Conservation (phyloP, 2,329 filamentous ascomycete species). For the Chaetomiaceae sp. region DNA sequence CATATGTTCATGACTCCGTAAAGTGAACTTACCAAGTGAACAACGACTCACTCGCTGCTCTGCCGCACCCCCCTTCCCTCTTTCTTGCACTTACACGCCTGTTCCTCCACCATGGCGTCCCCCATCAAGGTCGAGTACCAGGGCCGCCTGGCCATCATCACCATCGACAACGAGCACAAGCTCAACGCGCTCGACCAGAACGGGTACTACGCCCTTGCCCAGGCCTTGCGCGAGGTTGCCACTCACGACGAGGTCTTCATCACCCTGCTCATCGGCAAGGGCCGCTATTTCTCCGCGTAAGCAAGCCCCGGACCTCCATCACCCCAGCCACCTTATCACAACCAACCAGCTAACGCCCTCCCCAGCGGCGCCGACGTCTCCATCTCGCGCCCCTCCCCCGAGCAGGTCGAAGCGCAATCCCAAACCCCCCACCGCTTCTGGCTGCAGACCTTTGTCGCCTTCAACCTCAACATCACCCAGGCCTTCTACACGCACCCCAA, state of each 20-base stretch:
- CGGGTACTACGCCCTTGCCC: conserved; percentile 73
- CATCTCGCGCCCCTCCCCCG: conserved; percentile 37
- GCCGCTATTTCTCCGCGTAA: conserved; percentile 85
- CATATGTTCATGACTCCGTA: no score
- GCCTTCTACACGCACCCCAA: conserved; percentile 93
- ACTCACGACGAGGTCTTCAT: conserved; percentile 74
- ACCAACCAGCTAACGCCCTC: background rate
- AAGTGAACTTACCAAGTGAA: no score
- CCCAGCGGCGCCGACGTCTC: conserved; percentile 73
- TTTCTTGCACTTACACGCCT: no score
- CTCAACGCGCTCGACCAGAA: conserved; percentile 73
- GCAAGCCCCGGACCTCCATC: conserved; percentile 49
- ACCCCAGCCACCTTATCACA: no score
- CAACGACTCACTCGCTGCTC: no score
- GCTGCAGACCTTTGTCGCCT: conserved; percentile 68
- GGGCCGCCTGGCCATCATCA: conserved; percentile 75
- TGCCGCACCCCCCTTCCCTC: no score
- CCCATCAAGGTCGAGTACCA: conserved; percentile 57
- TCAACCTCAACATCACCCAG: conserved; percentile 85
- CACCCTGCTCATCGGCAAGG: conserved; percentile 78
- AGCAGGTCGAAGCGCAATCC: background rate
- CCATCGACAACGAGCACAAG: conserved; percentile 78
- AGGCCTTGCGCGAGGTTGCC: conserved; percentile 71
- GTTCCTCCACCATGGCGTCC: conserved; percentile 23
- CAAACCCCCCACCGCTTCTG: conserved; percentile 43